Base-by-base conservation (phyloP, 768 basidiomycete species). In the Boletellus emodensis region DNA sequence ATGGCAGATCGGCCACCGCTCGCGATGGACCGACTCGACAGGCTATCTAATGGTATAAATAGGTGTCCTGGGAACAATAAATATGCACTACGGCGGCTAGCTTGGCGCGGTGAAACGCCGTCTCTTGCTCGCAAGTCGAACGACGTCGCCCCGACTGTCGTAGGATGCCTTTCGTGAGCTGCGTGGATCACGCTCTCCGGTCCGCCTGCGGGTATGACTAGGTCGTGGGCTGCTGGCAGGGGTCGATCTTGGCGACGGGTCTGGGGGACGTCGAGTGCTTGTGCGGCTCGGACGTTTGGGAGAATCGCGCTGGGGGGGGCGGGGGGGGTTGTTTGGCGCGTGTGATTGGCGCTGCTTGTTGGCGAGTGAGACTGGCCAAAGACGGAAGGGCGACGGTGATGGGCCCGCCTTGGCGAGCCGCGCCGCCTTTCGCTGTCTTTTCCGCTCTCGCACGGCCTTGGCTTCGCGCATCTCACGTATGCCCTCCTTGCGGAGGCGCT, bases 381-480 rank as follows among this genome's bases (percentile, higher is more conserved):
- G 48, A 52, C 61, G 56, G 53, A 55, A 57, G 37, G 53, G 18
- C 37, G 47, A 49, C 28, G 52, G 55, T 14, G 58, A 46, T 36
- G 24, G n/a, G 13, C 45, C 55, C 30, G 49, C 40, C 52, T 55
- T 62, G 37, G 53, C 59, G 40, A 24, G 55, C 36, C 56, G 55
- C 33, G 52, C 54, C 51, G 54, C 57, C 41, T 41, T 58, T 18
- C 43, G 65, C 60, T 53, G 57, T 48, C 58, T 62, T 55, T 73
- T 64, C 53, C 33, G 51, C 48, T 68, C 65, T 54, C 60, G 61
- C 38, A 54, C 60, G 46, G 62, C 63, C 55, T 65, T 68, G 17
- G 86, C 85, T 26, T 76, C 76, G 44, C 71, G 72, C 82, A 88
- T 88, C 67, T 89, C 87, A 45, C 72, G 73, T 64, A 87, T 87